These are phyloP conservation scores for Geopyxis carbonaria DNA, from an alignment of 495 filamentous ascomycete genomes.

Conservation along the genomic window DNA sequence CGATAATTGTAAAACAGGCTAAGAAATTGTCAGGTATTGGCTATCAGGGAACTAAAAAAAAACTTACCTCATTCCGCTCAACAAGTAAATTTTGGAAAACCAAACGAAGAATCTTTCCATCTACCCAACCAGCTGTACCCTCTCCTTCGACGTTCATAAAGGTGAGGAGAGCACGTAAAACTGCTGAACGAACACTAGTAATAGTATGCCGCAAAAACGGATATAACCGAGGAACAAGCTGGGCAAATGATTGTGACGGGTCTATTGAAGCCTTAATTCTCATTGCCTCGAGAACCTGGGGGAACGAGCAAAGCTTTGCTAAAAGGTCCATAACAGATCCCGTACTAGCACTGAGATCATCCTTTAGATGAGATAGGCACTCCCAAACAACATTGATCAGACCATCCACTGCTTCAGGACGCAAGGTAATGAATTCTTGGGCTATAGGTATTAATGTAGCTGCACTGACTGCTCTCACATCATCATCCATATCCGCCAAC, in stretches of 20 bases:
- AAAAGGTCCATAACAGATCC: constrained; percentile 95
- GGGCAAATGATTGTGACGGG: constrained; percentile 58
- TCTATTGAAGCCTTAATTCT: constrained; percentile 71
- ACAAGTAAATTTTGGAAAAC: constrained; percentile 91
- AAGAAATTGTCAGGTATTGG: constrained; percentile 7
- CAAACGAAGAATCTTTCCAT: constrained; percentile 71
- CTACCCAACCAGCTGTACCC: constrained; percentile 77
- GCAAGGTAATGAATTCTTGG: constrained; percentile 74
- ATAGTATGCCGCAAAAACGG: constrained; percentile 95
- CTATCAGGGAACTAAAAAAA: not conserved
- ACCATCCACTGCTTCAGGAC: constrained; percentile 52
- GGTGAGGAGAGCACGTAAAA: constrained; percentile 78
- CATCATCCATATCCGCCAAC: constrained; percentile 75
- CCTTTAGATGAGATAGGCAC: constrained; percentile 83
- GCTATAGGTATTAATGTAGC: constrained; percentile 92
- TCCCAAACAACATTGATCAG: constrained; percentile 95
- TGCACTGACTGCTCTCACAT: constrained; percentile 91
- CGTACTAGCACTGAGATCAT: constrained; percentile 92
- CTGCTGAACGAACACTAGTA: constrained; percentile 80
- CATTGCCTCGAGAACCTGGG: constrained; percentile 85
- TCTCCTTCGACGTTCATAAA: constrained; percentile 74
- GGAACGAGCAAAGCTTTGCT: constrained; percentile 88
- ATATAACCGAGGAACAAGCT: constrained; percentile 83
- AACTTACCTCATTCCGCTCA: constrained; percentile 59
- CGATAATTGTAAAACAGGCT: constrained; percentile 51